A percentile compares a stretch with the other conserved stretches of the same genome.
phyloP scores from a whole-genome alignment of 2,329 filamentous ascomycete genomes.

The Hansfordia pulvinata region DNA sequence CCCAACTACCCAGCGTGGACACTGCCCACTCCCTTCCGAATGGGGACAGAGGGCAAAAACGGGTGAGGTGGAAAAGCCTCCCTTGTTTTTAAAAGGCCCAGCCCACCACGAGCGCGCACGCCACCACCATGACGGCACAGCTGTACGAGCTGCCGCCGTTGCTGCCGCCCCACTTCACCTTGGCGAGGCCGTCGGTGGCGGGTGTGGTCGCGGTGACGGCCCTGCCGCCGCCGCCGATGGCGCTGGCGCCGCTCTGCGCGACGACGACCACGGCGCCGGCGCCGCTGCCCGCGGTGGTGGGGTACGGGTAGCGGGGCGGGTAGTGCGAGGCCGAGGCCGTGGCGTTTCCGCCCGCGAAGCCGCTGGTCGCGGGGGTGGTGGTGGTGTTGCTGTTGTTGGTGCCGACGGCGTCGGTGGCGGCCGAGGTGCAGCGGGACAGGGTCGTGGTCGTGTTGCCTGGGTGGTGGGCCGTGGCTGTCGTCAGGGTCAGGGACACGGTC shows the following conservation, averaged over 20 bases:
- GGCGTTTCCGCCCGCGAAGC: background rate
- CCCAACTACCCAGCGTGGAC: too few relatives aligned
- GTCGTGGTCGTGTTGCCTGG: conserved; percentile 4
- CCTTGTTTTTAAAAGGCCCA: background rate
- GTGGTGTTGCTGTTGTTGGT: conserved; percentile 9
- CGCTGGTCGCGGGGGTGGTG: conserved; percentile 4
- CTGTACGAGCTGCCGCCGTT: conserved; percentile 2
- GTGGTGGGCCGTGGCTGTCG: background rate
- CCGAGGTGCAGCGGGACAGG: background rate
- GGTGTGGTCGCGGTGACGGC: background rate
- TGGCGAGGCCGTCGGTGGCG: background rate
- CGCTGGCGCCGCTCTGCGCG: conserved; percentile 1
- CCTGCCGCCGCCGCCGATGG: conserved; percentile 1
- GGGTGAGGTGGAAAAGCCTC: too few relatives aligned
- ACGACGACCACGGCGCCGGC: background rate
- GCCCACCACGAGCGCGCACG: background rate
- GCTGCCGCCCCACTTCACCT: conserved; percentile 3
- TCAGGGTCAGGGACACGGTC: background rate
- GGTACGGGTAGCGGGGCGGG: too few relatives aligned
- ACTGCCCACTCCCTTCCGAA: too few relatives aligned
- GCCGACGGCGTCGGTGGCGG: background rate
- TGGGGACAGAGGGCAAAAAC: too few relatives aligned
- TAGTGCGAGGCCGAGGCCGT: background rate
- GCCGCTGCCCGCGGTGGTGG: background rate
- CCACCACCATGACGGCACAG: conserved; percentile 4